Base-by-base conservation (phyloP, 345 rosid species). In the Gynandropsis gynandra region DNA sequence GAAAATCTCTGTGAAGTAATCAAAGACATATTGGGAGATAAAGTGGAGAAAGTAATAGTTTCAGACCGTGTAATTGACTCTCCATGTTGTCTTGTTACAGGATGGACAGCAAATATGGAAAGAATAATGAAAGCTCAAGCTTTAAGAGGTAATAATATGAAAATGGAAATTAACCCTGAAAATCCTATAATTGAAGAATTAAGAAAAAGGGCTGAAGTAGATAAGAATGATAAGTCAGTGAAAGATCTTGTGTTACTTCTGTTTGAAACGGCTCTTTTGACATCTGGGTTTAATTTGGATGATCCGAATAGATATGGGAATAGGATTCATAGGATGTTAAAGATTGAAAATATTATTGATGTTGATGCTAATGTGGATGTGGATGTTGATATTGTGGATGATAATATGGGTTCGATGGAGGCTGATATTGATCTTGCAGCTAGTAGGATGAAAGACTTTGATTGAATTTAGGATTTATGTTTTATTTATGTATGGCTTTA, bases 221-320 rank as follows among this genome's bases (percentile, higher is more conserved):
- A 83, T 32, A 87, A 83, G 76, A 93, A 83, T 42, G 93, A 87
- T 64, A 81, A 50, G 55, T 85, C 79, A 0, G 96, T 83, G 80
- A 87, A 87, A 76, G 93, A 87, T 68, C 87, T 83, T 0, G 93
- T 81, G 4, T 80, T 87, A 4, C 73, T 87, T 4, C 81, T 87
- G 5, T 81, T 83, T 0, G 93, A 87, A 78, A 87, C 93, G 1
- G 81, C 87, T 0, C 87, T 87, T 5, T 76, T 87, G 15, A 87
- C 89, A 1, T 87, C 96, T 17, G 96, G 96, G 85, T 82, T 82
- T 74, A 82, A 85, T 68, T 73, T 82, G 0, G 85, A 82, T 7
- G 89, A 82, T 1, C 89, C 89, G 14, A 82, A 82, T 79, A 79
- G 85, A 29, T 82, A 79, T 0, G 89, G 85, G 33, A 82, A 72